Evolutionary conservation across 805 yeast species (phyloP).

Genomic region (Isabelozyma rhagii): DNA sequence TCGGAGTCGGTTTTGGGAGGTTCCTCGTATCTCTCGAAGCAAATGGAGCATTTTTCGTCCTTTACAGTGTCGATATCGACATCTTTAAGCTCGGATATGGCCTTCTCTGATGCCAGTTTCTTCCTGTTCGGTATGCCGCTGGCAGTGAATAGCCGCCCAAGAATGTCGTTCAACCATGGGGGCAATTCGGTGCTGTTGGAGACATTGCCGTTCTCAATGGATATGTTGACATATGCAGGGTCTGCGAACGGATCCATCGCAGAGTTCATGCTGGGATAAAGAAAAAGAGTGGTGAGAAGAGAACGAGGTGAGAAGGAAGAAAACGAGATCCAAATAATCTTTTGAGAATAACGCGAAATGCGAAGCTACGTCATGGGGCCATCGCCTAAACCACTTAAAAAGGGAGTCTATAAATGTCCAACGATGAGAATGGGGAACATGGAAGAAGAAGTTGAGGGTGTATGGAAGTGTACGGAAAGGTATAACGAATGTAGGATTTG

Average conservation of each 20-base stretch:
- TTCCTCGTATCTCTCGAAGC: constrained; percentile 33
- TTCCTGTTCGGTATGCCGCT: constrained; percentile 21
- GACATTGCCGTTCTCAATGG: constrained; percentile 10
- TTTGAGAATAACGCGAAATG: neutral
- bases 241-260: neutral
- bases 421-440: too few relatives aligned
- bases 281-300: neutral
- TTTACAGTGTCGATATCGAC: constrained; percentile 14
- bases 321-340: neutral
- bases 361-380: neutral
- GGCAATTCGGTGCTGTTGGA: constrained; percentile 22
- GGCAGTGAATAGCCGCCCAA: constrained; percentile 32
- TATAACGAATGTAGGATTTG: too few relatives aligned
- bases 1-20: neutral
- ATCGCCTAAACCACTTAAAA: too few relatives aligned
- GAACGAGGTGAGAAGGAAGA: neutral
- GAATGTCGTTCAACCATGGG: constrained; percentile 28
- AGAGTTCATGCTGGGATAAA: neutral
- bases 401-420: too few relatives aligned
- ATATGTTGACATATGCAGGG: constrained; percentile 14
- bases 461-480: too few relatives aligned
- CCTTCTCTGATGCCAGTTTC: constrained; percentile 36
- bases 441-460: too few relatives aligned
- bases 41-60: constrained; percentile 34
- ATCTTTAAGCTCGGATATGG: constrained; percentile 29